Evolutionary conservation across 805 yeast species (phyloP), one percentile per base, ranked within the genome.

Genomic region (Starmerella cellae): DNA sequence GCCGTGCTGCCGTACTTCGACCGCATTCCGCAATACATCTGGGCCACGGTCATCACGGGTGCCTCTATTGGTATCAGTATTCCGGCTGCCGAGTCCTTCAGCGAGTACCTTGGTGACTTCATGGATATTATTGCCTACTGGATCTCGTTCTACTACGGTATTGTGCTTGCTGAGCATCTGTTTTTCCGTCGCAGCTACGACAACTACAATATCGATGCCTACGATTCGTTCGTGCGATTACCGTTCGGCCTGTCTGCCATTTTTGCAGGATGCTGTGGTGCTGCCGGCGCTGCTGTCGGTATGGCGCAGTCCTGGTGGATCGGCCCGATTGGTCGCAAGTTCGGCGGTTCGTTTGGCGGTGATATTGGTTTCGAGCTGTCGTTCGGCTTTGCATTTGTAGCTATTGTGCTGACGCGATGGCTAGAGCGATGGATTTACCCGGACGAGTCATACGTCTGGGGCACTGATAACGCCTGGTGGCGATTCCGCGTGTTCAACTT

Each of bases 51-150:
- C 42, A 94, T 87, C 56, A 80, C 82, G 63, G 75, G 71, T 49
- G 72, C 75, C 37, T 75, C 88, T 28, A 70, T 87, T 60, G 95
- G 85, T 39, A 79, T 87, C 56, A 75, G 94, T 56, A 85, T 85
- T 52, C 94, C 95, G 38, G 95, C 82, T 39, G 81, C 79, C 67
- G 79, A 80, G 68, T 60, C 70, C 48, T 84, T 87, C 61, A 73
- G 69, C 44, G 54, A 60, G 3, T 85, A 82, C 55, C 80, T 87
- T 80, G 69, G 71, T 46, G 75, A 82, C 65, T 87, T 87, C 65
- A 84, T 87, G 95, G 77, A 82, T 66, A 66, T 85, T 60, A 84
- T 87, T 61, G 88, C 82, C 52, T 87, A 87, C 70, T 85, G 88
- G 74, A 70, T 85, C 58, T 82, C 94, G 46, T 79, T 85, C 56